phyloP scores from a whole-genome alignment of 805 yeast species.

The Ogataea henricii region DNA sequence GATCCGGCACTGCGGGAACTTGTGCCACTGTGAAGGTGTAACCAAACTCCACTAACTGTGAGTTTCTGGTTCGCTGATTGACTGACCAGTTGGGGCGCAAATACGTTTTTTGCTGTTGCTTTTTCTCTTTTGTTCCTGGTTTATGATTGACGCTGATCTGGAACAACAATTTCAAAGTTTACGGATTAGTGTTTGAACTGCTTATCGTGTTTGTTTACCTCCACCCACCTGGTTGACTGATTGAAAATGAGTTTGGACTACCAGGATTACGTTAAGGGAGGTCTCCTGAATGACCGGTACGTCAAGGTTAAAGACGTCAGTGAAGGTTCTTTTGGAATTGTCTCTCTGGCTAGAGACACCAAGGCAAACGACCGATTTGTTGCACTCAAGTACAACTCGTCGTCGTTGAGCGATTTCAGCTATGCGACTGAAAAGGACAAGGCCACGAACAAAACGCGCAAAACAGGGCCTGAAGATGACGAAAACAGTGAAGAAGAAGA shows the following conservation, averaged over 20 bases:
- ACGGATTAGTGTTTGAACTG: no score
- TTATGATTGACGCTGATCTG: no score
- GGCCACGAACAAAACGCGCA: conserved; percentile 17
- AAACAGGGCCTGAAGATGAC: conserved; percentile 16
- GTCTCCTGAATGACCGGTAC: conserved; percentile 62
- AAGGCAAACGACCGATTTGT: conserved; percentile 50
- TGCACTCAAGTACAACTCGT: conserved; percentile 84
- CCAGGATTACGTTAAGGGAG: conserved; percentile 35
- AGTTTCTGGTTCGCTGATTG: no score
- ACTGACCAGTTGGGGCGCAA: no score
- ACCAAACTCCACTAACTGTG: no score
- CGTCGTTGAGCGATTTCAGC: conserved; percentile 47
- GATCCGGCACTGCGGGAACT: no score
- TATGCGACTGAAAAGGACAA: background rate
- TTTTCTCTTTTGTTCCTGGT: no score
- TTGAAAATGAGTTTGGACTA: conserved; percentile 33
- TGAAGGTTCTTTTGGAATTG: conserved; percentile 93
- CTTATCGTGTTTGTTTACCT: background rate
- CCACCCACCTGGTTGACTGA: no score
- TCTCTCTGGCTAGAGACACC: conserved; percentile 80
- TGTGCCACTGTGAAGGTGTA: no score
- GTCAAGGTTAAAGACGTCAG: conserved; percentile 71
- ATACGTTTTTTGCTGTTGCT: no score
- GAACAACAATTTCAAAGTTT: no score
- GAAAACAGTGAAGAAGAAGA: conserved; percentile 3